phyloP scores from a whole-genome alignment of 805 yeast genomes.

The Pichia membranifaciens region DNA sequence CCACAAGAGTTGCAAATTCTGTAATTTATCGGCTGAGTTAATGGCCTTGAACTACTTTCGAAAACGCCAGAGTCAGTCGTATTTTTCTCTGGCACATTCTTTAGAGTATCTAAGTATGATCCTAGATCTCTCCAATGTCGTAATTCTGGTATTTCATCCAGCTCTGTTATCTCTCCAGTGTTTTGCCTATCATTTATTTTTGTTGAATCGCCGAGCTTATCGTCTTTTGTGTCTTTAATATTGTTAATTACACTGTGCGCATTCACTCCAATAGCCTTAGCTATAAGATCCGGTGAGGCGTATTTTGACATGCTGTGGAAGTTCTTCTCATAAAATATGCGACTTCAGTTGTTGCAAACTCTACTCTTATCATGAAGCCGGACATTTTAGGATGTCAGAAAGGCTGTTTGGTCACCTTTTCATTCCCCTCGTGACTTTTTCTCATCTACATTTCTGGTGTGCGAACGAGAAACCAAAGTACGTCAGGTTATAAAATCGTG shows the following conservation, averaged over 20 bases:
- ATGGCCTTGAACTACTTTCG: conserved; percentile 27
- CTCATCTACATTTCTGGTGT: too few relatives aligned
- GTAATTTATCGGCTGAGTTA: conserved; percentile 36
- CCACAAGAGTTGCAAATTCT: conserved; percentile 44
- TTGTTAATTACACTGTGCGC: background rate
- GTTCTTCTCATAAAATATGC: too few relatives aligned
- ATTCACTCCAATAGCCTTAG: conserved; percentile 3
- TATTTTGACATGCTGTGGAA: background rate
- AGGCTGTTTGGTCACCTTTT: too few relatives aligned
- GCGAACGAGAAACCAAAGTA: too few relatives aligned
- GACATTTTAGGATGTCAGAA: too few relatives aligned
- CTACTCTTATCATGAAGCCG: too few relatives aligned
- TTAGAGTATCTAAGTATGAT: conserved; percentile 28
- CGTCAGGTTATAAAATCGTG: too few relatives aligned
- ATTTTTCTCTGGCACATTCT: conserved; percentile 15
- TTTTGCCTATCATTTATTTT: background rate
- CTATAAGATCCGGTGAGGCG: conserved; percentile 1
- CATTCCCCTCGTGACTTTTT: too few relatives aligned
- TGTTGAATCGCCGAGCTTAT: background rate
- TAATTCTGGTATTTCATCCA: conserved; percentile 17
- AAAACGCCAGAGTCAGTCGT: conserved; percentile 4
- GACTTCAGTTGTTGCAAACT: too few relatives aligned
- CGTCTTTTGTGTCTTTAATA: background rate
- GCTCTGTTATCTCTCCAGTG: background rate
- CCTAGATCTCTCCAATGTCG: conserved; percentile 35